Base-by-base conservation (phyloP, 2,329 filamentous ascomycete genomes). In the Botryotinia narcissicola region DNA sequence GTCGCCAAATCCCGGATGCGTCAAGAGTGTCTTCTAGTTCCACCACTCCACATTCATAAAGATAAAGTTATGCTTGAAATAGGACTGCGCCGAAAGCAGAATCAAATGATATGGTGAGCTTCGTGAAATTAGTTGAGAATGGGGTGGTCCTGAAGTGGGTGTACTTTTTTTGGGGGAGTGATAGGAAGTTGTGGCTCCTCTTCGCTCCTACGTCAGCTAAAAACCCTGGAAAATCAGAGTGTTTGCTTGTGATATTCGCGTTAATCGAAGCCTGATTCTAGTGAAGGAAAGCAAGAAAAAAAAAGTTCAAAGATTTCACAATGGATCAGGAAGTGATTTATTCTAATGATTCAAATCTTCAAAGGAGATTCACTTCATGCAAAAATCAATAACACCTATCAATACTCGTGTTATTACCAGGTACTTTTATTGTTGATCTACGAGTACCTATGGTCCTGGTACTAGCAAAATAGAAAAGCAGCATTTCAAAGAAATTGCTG, bases 191-290 rank as follows among this genome's bases (percentile, higher is more conserved):
- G 57, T 71, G 67, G 67, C 51, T 70, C 32, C 16, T 70, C 54
- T 35, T 46, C 37, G 32, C 59, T 71, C 44, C 70, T 72, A 72
- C 70, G 60, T 72, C 70, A 72, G 70, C 70, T 37, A 32, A 67
- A 71, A 63, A 63, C 69, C 59, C 69, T 71, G 69, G 42, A 54
- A 64, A 42, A 22, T 63, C 57, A 63, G 57, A 63, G 57, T 35
- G 60, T 54, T 72, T 72, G 70, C 70, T 67, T 72, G 70, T 72
- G 70, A 72, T 68, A 54, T 67, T 42, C 14, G 51, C 25, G 42
- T 40, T 32, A 42, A n/a, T 22, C 16, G 64, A 67, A 54, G 46
- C 9, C 64, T 68, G 35, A 3, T 29, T 37, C 12, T 40, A 29
- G 10, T 67, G 32, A 67, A 14, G 35, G 8, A 25, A 48, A 32